A percentile compares a stretch with the other conserved stretches of the same genome.
phyloP scores from a whole-genome alignment of 2,329 filamentous ascomycete species.

The Colletotrichum godetiae region DNA sequence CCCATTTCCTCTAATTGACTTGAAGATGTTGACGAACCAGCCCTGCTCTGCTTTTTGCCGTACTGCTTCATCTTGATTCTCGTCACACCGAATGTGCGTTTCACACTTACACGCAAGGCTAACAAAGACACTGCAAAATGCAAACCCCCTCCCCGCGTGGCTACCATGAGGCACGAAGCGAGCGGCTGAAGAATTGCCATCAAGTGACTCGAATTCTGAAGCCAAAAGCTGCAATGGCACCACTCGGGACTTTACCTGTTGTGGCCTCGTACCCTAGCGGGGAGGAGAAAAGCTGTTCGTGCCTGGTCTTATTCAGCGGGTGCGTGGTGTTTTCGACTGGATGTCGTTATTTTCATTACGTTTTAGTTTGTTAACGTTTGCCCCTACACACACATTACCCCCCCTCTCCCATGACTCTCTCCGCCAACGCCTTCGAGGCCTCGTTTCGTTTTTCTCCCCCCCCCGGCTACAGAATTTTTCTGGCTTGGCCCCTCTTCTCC shows the following conservation, averaged over 20 bases:
- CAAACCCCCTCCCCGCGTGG: no score
- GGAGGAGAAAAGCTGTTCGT: not conserved
- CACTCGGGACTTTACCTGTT: slow-evolving; percentile 19
- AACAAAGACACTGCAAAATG: no score
- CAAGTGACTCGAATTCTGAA: slow-evolving; percentile 20
- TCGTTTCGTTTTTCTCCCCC: not conserved
- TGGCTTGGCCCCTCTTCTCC: not conserved
- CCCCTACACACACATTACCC: not conserved
- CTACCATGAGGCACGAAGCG: slow-evolving; percentile 15
- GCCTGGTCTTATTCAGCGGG: slow-evolving; percentile 11
- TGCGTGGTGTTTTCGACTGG: slow-evolving; percentile 32
- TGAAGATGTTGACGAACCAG: not conserved
- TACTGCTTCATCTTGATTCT: not conserved
- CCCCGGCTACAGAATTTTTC: not conserved
- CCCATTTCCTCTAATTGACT: no score
- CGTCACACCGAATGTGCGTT: not conserved
- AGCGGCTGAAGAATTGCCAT: slow-evolving; percentile 11
- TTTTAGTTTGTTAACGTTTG: slow-evolving; percentile 34
- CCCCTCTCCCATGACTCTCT: not conserved
- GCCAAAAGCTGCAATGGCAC: slow-evolving; percentile 15
- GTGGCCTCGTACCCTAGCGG: not conserved
- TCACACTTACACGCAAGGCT: not conserved
- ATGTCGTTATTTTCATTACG: slow-evolving; percentile 38
- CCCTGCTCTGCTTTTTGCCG: not conserved
- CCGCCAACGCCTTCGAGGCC: not conserved